Evolutionary conservation across 495 filamentous ascomycete species (phyloP), one percentile per base, ranked within the genome.

Genomic region (Talaromyces borbonicus): DNA sequence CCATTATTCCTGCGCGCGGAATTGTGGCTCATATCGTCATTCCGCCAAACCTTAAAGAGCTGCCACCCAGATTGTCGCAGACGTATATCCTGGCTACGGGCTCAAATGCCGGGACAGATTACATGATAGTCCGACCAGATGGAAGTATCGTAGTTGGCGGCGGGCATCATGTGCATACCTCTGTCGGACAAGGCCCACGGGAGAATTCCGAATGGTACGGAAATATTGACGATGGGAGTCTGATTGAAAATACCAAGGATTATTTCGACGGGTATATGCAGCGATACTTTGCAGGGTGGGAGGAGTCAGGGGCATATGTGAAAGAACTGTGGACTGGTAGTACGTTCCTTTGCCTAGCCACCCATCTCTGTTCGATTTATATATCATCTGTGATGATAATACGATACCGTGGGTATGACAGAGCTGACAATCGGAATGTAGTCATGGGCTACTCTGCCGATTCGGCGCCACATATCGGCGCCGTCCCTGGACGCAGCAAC

Each of bases 111-210:
- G 43, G 43, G 4, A 31, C 29, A 12, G 38, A 39, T 36, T 90
- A 88, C 48, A 78, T 88, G 71, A 75, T 85, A 2, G 66, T 75
- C 19, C 62, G 79, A 0, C 78, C 79, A 4, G 80, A 87, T 45
- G 74, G 86, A n/a, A 61, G 85, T 27, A 85, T 87, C 22, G 75
- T 85, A 7, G 82, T 85, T 9, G 83, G 82, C 3, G 62, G 82
- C 4, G 74, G 67, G 0, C 65, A 46, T 25, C 43, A 46, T 4
- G 15, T 35, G 18, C 43, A 46, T 32, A 4, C 7, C 48, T 70
- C 51, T 55, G 58, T 16, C 75, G 72, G 52, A 78, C 55, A 4
- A 18, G 39, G 25, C 1, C 2, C 43, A 2, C 6, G 36, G 29
- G 47, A 76, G 74, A 23, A 73, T 58, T 18, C 76, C 61, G 32